phyloP scores from a whole-genome alignment of 1,284 basidiomycete species.

The Ganoderma boninense region DNA sequence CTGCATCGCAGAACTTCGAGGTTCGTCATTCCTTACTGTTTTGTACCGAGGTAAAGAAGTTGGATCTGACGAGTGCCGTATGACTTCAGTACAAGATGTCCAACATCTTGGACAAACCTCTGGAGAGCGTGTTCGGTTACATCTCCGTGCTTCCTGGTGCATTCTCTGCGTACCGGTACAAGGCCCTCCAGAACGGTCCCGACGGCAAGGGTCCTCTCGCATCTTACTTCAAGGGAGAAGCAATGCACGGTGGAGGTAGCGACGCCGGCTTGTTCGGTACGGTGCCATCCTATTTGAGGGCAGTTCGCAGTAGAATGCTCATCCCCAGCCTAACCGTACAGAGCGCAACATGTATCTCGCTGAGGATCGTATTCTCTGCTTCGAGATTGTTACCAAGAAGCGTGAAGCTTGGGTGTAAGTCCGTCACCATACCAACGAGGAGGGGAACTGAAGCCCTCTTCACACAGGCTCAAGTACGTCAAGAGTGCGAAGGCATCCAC shows the following conservation, averaged over 20 bases:
- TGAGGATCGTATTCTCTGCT: conserved; percentile 95
- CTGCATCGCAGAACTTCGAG: conserved; percentile 93
- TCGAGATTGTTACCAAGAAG: conserved; percentile 97
- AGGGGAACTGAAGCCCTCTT: conserved; percentile 15
- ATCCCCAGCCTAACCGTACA: conserved; percentile 31
- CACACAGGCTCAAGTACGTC: conserved; percentile 84
- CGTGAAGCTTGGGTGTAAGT: conserved; percentile 82
- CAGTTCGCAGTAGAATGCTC: background rate
- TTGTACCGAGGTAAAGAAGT: background rate
- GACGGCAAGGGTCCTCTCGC: conserved; percentile 90
- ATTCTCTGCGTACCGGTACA: conserved; percentile 93
- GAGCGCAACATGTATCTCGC: conserved; percentile 93
- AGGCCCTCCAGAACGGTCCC: conserved; percentile 81
- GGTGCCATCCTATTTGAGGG: conserved; percentile 23
- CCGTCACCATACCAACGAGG: background rate
- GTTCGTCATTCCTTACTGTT: conserved; percentile 41
- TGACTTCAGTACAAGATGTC: conserved; percentile 84
- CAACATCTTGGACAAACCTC: conserved; percentile 92
- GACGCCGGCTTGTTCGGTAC: conserved; percentile 75
- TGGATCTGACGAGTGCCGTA: background rate
- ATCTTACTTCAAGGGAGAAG: conserved; percentile 91
- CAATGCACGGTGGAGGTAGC: conserved; percentile 76
- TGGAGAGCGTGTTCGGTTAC: conserved; percentile 92
- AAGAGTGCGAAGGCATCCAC: conserved; percentile 92
- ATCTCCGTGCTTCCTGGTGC: conserved; percentile 92